phyloP scores from a whole-genome alignment of 495 filamentous ascomycete genomes.

The Penicillium taxi region DNA sequence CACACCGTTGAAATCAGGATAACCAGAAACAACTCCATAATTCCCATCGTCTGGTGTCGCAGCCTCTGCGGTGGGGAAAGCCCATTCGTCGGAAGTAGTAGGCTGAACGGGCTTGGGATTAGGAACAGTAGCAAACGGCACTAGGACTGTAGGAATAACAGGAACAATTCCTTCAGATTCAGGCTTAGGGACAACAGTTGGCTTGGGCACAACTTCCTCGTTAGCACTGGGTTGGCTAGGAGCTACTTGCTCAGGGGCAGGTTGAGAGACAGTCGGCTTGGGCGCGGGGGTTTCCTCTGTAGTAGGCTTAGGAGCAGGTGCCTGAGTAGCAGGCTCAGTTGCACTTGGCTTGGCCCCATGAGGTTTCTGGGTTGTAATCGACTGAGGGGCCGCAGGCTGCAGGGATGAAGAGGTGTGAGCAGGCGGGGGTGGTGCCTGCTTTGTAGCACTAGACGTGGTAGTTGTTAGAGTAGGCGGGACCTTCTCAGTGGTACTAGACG shows the following conservation, averaged over 20 bases:
- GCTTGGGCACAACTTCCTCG: background rate
- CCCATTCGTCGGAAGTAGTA: too few species aligned
- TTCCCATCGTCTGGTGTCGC: too few species aligned
- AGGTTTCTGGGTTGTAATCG: too few species aligned
- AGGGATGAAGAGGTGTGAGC: background rate
- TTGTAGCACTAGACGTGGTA: too few species aligned
- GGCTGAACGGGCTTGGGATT: too few species aligned
- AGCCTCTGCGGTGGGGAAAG: too few species aligned
- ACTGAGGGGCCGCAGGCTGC: background rate
- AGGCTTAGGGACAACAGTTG: background rate
- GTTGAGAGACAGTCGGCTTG: background rate
- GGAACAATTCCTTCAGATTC: background rate
- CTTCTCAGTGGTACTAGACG: too few species aligned
- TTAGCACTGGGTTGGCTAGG: constrained; percentile 4
- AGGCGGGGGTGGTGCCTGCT: background rate
- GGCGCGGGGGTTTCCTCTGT: constrained; percentile 1
- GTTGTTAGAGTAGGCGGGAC: too few species aligned
- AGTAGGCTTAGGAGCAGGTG: constrained; percentile 2
- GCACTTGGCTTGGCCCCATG: too few species aligned
- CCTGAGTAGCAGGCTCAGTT: constrained; percentile 3
- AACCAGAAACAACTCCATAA: background rate
- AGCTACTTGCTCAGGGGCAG: constrained; percentile 1
- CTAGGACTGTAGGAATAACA: background rate
- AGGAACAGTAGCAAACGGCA: too few species aligned
- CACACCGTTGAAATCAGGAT: constrained; percentile 10